These are phyloP conservation scores for Tuber borchii DNA, from an alignment of 495 filamentous ascomycete species.

Conservation along the genomic window DNA sequence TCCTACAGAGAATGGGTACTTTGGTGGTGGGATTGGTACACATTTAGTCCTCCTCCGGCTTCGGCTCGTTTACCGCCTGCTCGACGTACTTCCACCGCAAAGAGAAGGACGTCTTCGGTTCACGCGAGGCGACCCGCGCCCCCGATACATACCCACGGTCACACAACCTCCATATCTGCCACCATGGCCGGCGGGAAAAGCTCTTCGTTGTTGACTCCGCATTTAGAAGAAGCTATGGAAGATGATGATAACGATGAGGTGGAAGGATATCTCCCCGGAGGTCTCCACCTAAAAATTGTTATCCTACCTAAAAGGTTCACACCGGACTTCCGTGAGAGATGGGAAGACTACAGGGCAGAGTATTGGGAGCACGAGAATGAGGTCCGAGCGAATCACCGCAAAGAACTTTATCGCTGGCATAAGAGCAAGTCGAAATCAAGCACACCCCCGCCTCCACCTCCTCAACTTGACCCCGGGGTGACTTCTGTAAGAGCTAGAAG, in stretches of 20 bases:
- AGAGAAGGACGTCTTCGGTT: conserved; percentile 31
- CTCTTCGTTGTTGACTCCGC: conserved; percentile 25
- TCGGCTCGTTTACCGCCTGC: background rate
- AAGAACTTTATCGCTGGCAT: conserved; percentile 43
- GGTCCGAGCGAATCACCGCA: conserved; percentile 64
- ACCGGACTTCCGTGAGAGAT: conserved; percentile 90
- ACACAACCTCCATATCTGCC: conserved; percentile 20
- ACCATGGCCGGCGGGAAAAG: conserved; percentile 12
- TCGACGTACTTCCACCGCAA: background rate
- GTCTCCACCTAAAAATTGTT: conserved; percentile 83
- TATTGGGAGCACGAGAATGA: conserved; percentile 98
- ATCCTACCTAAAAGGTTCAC: conserved; percentile 92
- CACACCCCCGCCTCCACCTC: background rate
- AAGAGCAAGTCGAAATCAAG: background rate
- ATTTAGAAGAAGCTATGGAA: conserved; percentile 27
- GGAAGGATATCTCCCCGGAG: conserved; percentile 82
- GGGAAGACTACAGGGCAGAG: conserved; percentile 85
- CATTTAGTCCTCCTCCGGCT: conserved; percentile 30
- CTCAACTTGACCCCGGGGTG: background rate
- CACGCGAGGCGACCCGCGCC: conserved; percentile 10
- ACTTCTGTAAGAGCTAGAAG: background rate
- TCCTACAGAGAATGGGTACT: conserved; percentile 60
- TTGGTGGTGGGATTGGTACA: conserved; percentile 42
- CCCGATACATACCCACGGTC: conserved; percentile 36
- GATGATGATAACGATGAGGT: conserved; percentile 52